phyloP scores from a whole-genome alignment of 805 yeast species.

The Monosporozyma aquatica region DNA sequence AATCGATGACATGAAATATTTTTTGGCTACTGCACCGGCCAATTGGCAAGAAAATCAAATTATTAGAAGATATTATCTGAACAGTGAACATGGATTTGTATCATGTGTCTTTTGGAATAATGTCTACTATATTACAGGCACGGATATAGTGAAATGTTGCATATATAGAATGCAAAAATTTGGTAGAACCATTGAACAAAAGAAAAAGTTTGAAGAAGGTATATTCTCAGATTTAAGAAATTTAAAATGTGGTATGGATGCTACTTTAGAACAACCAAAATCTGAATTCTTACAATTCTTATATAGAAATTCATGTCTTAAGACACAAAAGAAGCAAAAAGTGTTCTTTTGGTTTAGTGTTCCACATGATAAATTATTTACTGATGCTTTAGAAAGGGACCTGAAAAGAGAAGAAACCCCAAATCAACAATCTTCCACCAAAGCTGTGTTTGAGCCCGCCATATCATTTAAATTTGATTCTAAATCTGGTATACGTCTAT shows the following conservation, averaged over 20 bases:
- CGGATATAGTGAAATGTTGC: conserved; percentile 89
- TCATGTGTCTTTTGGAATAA: conserved; percentile 90
- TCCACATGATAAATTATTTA: conserved; percentile 84
- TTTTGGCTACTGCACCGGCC: conserved; percentile 88
- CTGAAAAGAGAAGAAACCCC: conserved; percentile 70
- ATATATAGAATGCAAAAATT: conserved; percentile 85
- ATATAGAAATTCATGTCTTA: conserved; percentile 74
- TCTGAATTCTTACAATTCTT: conserved; percentile 77
- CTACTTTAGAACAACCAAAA: conserved; percentile 78
- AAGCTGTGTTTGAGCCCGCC: conserved; percentile 69
- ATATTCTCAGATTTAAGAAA: conserved; percentile 84
- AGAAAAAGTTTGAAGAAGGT: conserved; percentile 95
- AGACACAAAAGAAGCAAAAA: conserved; percentile 94
- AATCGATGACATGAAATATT: conserved; percentile 74
- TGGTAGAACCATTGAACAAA: conserved; percentile 74
- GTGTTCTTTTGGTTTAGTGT: conserved; percentile 96
- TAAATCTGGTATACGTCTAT: conserved; percentile 32
- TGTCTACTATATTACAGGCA: conserved; percentile 84
- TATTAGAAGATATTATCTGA: conserved; percentile 73
- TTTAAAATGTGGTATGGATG: conserved; percentile 78
- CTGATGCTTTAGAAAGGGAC: conserved; percentile 91
- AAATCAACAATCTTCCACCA: conserved; percentile 60
- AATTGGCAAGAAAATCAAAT: conserved; percentile 88
- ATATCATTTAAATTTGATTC: conserved; percentile 62
- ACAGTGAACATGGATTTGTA: conserved; percentile 83